Conservation (phyloP, 768 basidiomycete genomes). For the Phaeotremella fagi region DNA sequence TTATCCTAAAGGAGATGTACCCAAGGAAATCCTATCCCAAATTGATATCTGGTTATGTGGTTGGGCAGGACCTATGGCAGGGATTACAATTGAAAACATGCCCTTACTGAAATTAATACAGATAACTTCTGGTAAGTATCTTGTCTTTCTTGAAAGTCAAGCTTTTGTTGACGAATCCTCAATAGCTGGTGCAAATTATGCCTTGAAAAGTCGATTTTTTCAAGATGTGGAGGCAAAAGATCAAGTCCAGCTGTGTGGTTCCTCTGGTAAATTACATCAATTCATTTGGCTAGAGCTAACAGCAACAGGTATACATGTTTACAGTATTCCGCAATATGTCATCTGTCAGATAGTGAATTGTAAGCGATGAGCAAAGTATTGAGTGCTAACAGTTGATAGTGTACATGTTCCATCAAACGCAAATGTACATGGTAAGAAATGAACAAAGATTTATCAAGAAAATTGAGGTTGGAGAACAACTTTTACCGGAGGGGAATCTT, state of each 20-base stretch:
- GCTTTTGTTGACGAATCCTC: too few species aligned
- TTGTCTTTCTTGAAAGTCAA: too few species aligned
- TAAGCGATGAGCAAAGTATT: not conserved
- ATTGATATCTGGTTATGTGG: constrained; percentile 27
- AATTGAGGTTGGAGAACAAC: constrained; percentile 4
- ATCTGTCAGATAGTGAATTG: constrained; percentile 22
- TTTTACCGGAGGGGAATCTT: not conserved
- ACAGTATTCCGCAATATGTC: constrained; percentile 26
- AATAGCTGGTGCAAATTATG: constrained; percentile 28
- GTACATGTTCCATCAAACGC: not conserved
- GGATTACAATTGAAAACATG: constrained; percentile 5
- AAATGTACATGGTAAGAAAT: not conserved
- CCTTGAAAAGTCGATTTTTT: constrained; percentile 10
- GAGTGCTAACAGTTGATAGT: not conserved
- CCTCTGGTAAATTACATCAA: constrained; percentile 27
- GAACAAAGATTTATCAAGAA: not conserved
- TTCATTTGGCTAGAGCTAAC: too few species aligned
- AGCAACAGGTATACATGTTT: constrained; percentile 18
- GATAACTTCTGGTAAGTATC: constrained; percentile 18
- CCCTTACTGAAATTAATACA: constrained; percentile 30
- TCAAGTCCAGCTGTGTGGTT: constrained; percentile 24
- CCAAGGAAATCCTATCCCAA: constrained; percentile 10
- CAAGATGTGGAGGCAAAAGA: constrained; percentile 14
- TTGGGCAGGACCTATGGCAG: constrained; percentile 17
- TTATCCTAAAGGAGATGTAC: constrained; percentile 17